These are phyloP conservation scores for Talaromyces sp. DNA, from an alignment of 2,329 filamentous ascomycete genomes.

Conservation along the genomic window DNA sequence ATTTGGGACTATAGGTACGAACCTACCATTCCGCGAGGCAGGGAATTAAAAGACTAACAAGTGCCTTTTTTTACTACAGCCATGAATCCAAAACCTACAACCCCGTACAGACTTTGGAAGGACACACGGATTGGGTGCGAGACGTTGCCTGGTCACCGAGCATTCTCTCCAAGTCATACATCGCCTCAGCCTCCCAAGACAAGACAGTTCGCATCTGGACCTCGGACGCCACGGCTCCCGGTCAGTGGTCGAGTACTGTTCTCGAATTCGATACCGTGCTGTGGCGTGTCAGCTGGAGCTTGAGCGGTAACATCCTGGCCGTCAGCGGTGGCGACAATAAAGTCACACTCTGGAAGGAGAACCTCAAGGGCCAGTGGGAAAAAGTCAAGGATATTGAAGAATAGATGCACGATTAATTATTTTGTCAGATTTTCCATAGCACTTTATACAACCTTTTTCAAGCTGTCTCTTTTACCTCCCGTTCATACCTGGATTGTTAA, in stretches of 20 bases:
- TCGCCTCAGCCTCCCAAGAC: slow-evolving; percentile 91
- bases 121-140: slow-evolving; percentile 93
- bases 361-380: slow-evolving; percentile 93
- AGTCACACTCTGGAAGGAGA: slow-evolving; percentile 98
- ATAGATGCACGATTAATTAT: slow-evolving; percentile 33
- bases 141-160: slow-evolving; percentile 97
- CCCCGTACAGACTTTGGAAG: slow-evolving; percentile 55
- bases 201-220: slow-evolving; percentile 99
- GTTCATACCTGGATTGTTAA: not conserved
- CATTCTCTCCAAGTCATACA: slow-evolving; percentile 91
- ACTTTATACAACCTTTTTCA: not conserved
- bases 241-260: slow-evolving; percentile 78
- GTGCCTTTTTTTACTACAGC: slow-evolving; percentile 22
- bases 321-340: slow-evolving; percentile 94
- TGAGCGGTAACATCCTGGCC: slow-evolving; percentile 93
- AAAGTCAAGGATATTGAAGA: slow-evolving; percentile 95
- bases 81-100: slow-evolving; percentile 49
- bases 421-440: not conserved
- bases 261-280: slow-evolving; percentile 83
- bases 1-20: slow-evolving; percentile 77
- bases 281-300: slow-evolving; percentile 96
- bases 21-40: not conserved
- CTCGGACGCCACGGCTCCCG: slow-evolving; percentile 58
- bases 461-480: not conserved
- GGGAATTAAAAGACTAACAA: not conserved